A percentile compares a stretch with the other conserved stretches of the same genome.
These are phyloP conservation scores for Fusarium tricinctum DNA, from an alignment of 2,329 filamentous ascomycete species.

Conservation along the genomic window DNA sequence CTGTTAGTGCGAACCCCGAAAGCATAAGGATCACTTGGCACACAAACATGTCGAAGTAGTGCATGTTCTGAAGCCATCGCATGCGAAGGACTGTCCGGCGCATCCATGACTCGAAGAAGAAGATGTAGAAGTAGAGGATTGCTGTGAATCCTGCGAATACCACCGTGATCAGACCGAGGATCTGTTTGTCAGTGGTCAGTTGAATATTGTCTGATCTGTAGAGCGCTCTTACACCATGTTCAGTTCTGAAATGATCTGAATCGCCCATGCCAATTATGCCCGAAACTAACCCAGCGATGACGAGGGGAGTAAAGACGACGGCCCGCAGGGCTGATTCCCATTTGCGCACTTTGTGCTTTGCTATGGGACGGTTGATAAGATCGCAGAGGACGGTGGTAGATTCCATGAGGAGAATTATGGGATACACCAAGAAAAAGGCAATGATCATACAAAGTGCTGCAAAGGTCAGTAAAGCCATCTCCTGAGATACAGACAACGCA, in stretches of 20 bases:
- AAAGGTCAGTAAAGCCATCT: neutral
- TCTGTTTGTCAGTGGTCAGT: neutral
- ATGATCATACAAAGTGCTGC: neutral
- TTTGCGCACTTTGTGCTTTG: constrained; percentile 15
- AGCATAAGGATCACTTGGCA: constrained; percentile 25
- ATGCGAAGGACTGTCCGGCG: neutral
- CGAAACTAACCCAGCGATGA: constrained; percentile 4
- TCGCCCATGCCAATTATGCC: constrained; percentile 15
- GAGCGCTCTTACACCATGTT: constrained; percentile 1
- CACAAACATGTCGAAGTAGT: constrained; percentile 27
- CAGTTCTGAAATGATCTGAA: constrained; percentile 23
- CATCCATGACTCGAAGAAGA: constrained; percentile 11
- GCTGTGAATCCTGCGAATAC: constrained; percentile 11
- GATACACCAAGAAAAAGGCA: constrained; percentile 16
- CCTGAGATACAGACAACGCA: fast-evolving
- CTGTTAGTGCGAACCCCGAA: constrained; percentile 16
- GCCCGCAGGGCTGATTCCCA: constrained; percentile 20
- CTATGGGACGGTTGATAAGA: constrained; percentile 23
- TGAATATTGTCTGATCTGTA: fast-evolving
- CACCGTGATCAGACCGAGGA: neutral
- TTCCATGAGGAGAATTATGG: constrained; percentile 13
- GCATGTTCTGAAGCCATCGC: constrained; percentile 12
- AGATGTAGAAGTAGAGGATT: constrained; percentile 12
- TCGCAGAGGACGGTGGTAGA: constrained; percentile 14
- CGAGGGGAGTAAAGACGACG: constrained; percentile 6